phyloP scores from a whole-genome alignment of 2,329 filamentous ascomycete species.

The Furcasterigmium sp. region DNA sequence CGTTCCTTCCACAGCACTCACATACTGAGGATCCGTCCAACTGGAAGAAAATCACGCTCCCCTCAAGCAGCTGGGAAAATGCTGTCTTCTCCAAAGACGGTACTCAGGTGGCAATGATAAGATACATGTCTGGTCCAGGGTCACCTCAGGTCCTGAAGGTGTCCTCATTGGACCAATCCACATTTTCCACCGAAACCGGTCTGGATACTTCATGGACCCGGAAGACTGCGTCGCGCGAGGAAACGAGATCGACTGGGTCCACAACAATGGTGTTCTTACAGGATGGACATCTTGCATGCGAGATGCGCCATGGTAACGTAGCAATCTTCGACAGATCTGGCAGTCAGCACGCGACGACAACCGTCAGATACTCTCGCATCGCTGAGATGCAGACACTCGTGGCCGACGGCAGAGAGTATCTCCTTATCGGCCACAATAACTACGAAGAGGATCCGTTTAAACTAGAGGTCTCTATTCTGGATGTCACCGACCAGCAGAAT shows the following conservation, averaged over 20 bases:
- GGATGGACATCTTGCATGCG: background rate
- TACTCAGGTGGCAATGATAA: background rate
- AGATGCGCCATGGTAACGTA: background rate
- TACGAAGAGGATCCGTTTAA: too few relatives aligned
- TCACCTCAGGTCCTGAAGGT: background rate
- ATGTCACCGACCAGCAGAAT: background rate
- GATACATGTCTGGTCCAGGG: background rate
- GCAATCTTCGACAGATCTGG: background rate
- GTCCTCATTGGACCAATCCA: background rate
- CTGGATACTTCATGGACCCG: background rate
- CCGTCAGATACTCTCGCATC: background rate
- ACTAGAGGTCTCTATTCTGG: background rate
- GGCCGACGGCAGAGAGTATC: background rate
- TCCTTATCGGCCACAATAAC: too few relatives aligned
- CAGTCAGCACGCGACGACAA: too few relatives aligned
- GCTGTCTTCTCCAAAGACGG: background rate
- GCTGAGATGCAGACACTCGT: background rate
- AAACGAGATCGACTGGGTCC: background rate
- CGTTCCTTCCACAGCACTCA: too few relatives aligned
- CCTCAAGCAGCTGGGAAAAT: background rate
- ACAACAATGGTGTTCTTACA: background rate
- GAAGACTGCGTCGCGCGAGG: background rate
- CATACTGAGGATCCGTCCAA: background rate
- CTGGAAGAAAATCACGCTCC: background rate
- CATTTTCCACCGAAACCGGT: background rate